A percentile compares a stretch with the other conserved stretches of the same genome.
phyloP scores from a whole-genome alignment of 164 flowering plant species.

The Warburgia ugandensis region DNA sequence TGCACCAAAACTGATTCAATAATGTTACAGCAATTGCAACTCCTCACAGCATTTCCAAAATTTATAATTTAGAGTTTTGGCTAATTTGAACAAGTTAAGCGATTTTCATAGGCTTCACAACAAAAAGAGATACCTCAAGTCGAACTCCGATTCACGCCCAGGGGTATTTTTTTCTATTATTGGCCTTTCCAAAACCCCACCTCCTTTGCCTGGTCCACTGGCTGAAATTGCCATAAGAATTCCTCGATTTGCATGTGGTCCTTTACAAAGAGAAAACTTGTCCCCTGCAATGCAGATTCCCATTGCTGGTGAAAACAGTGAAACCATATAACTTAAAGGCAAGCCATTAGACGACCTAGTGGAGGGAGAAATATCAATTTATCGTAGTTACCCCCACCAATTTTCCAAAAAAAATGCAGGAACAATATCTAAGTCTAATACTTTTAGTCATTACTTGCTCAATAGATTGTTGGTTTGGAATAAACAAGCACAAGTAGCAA shows the following conservation, averaged over 20 bases:
- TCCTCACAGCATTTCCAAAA: neutral
- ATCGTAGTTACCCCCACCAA: no score
- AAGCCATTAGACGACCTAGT: no score
- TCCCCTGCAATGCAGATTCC: constrained; percentile 32
- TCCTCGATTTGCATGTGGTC: constrained; percentile 32
- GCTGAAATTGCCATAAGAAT: constrained; percentile 31
- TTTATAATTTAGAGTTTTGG: neutral
- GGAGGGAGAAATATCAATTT: no score
- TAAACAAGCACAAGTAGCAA: no score
- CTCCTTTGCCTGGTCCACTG: constrained; percentile 51
- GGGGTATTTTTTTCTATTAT: constrained; percentile 54
- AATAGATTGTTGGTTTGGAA: no score
- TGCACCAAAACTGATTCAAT: no score
- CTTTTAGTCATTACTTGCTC: no score
- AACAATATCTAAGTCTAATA: no score
- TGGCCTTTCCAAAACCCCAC: constrained; percentile 58
- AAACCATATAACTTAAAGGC: neutral
- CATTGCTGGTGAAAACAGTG: neutral
- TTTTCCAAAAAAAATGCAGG: no score
- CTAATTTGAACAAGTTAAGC: no score
- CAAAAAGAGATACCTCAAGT: constrained; percentile 35
- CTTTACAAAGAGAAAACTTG: constrained; percentile 29
- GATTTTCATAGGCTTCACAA: no score
- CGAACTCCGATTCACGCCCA: constrained; percentile 63
- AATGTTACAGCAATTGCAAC: no score